Percentiles rank a stretch among this genome's conserved stretches.
Evolutionary conservation across 257 asterid species (phyloP).

Genomic region (Knoxia roxburghii): DNA sequence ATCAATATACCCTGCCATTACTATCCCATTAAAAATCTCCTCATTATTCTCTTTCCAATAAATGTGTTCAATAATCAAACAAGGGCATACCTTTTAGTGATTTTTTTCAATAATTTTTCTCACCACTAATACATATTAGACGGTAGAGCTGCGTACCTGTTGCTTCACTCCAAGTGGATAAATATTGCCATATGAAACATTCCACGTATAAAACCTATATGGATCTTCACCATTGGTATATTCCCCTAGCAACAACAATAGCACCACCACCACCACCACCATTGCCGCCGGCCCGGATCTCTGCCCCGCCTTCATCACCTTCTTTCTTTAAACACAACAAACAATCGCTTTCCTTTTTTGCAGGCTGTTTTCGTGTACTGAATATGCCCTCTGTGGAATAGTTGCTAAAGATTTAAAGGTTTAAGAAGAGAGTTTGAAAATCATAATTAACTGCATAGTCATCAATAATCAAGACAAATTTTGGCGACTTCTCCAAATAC

Average conservation of each 20-base stretch:
- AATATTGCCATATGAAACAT: slow-evolving; percentile 24
- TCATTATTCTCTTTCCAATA: not conserved
- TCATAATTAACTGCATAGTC: not conserved
- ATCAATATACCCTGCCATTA: slow-evolving; percentile 34
- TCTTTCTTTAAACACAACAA: not conserved
- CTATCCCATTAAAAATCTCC: not conserved
- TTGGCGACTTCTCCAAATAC: not conserved
- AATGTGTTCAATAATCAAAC: not conserved
- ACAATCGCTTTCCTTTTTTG: not conserved
- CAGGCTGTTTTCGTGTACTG: not conserved
- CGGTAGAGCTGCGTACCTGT: slow-evolving; percentile 9
- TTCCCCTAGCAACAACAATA: not conserved
- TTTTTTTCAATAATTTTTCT: no score
- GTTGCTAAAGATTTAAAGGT: no score
- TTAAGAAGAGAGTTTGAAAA: not conserved
- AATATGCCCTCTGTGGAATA: no score
- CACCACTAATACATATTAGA: not conserved
- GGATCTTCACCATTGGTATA: slow-evolving; percentile 20
- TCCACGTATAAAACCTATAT: slow-evolving; percentile 27
- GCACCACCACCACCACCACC: not conserved
- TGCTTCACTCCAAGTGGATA: slow-evolving; percentile 26
- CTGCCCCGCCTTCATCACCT: slow-evolving; percentile 5
- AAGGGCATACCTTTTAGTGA: no score
- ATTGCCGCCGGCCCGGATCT: not conserved
- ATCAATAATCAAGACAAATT: no score